Conservation (phyloP, 495 filamentous ascomycete species). For the Penicillium paradoxum region DNA sequence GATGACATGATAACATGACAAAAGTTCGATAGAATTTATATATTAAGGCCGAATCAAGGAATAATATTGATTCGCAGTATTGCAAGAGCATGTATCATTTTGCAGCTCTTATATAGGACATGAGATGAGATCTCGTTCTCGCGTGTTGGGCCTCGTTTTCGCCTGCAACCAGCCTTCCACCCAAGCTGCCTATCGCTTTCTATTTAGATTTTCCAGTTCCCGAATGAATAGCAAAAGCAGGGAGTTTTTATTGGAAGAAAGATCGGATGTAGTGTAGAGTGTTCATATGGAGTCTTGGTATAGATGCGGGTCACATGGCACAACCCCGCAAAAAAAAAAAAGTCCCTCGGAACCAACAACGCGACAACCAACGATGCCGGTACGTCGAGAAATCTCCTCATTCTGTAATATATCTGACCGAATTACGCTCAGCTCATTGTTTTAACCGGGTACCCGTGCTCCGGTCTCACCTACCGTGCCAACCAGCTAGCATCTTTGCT, state of each 20-base stretch:
- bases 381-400: constrained; percentile 10
- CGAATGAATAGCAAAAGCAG: too few species aligned
- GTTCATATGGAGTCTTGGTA: too few species aligned
- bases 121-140: too few species aligned
- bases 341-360: constrained; percentile 11
- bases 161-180: too few species aligned
- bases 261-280: too few species aligned
- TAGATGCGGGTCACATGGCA: constrained; percentile 28
- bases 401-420: neutral
- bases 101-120: too few species aligned
- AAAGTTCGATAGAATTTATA: constrained; percentile 11
- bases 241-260: too few species aligned
- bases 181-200: too few species aligned
- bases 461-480: constrained; percentile 87
- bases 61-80: neutral
- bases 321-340: constrained; percentile 23
- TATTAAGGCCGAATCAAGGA: neutral
- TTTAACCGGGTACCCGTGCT: constrained; percentile 86
- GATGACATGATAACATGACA: constrained; percentile 10
- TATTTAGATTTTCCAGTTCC: too few species aligned
- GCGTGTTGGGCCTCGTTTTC: too few species aligned
- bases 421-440: constrained; percentile 67
- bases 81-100: too few species aligned
- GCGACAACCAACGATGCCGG: constrained; percentile 29
- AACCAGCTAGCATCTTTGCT: constrained; percentile 61